phyloP scores from a whole-genome alignment of 345 rosid genomes.

The Eucalyptus sp. region DNA sequence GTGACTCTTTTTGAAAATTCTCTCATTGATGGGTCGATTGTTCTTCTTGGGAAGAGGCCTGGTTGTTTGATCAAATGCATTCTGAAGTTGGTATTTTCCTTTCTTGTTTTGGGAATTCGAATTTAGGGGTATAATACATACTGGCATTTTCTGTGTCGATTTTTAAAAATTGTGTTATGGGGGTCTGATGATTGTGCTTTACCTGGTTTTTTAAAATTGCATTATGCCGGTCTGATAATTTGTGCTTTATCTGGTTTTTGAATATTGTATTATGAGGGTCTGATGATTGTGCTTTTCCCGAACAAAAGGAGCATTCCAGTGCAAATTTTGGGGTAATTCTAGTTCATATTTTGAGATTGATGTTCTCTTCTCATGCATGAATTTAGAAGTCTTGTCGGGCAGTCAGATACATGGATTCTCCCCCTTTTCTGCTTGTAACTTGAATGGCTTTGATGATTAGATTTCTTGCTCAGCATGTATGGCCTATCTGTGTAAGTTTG shows the following conservation, averaged over 20 bases:
- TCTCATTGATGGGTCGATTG: not conserved
- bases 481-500: not conserved
- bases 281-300: not conserved
- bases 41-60: not conserved
- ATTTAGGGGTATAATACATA: not conserved
- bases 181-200: not conserved
- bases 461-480: not conserved
- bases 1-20: constrained; percentile 11
- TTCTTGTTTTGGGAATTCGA: not conserved
- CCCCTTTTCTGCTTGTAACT: not conserved
- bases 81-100: not conserved
- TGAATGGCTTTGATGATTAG: not conserved
- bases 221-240: not conserved
- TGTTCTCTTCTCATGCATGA: not conserved
- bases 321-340: not conserved
- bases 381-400: not conserved
- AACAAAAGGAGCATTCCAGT: not conserved
- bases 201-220: not conserved
- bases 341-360: not conserved
- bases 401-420: not conserved
- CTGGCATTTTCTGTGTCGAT: not conserved
- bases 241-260: not conserved
- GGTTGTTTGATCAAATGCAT: not conserved
- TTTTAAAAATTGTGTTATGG: not conserved
- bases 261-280: not conserved